Percentiles rank a stretch among this genome's conserved stretches.
Conservation (phyloP, 2,329 filamentous ascomycete species). For the Aspergillus costaricaensis region DNA sequence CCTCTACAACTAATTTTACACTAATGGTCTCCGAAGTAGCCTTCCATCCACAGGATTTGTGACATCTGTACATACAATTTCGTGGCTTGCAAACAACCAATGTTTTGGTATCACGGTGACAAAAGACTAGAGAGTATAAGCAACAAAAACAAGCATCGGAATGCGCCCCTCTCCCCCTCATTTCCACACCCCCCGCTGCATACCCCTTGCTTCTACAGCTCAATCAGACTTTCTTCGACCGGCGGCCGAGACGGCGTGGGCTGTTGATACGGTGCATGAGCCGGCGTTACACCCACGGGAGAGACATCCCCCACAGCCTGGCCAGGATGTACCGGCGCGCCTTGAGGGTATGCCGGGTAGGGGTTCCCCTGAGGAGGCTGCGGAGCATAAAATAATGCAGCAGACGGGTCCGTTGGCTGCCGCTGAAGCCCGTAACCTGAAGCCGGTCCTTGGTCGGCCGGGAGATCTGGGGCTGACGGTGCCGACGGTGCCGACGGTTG, state of each 20-base stretch:
- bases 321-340: constrained; percentile 14
- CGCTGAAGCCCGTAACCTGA: constrained; percentile 21
- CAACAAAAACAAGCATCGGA: background rate
- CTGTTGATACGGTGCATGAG: constrained; percentile 24
- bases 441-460: constrained; percentile 19
- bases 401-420: constrained; percentile 17
- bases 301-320: constrained; percentile 24
- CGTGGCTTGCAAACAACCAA: constrained; percentile 23
- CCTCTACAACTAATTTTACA: no score
- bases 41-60: background rate
- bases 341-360: constrained; percentile 18
- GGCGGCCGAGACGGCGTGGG: constrained; percentile 24
- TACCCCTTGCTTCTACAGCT: constrained; percentile 23
- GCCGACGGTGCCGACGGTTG: constrained; percentile 26
- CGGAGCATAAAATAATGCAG: constrained; percentile 26
- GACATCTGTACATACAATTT: constrained; percentile 20
- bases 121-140: constrained; percentile 16
- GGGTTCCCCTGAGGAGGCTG: constrained; percentile 17
- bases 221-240: constrained; percentile 36
- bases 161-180: background rate
- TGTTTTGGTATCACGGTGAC: constrained; percentile 31
- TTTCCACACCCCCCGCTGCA: background rate
- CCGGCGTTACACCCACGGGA: constrained; percentile 17
- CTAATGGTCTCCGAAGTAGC: no score
- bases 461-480: constrained; percentile 15